Evolutionary conservation across 441 rosid genomes (phyloP), one percentile per base, ranked within the genome.

Genomic region (Melastoma candidum): DNA sequence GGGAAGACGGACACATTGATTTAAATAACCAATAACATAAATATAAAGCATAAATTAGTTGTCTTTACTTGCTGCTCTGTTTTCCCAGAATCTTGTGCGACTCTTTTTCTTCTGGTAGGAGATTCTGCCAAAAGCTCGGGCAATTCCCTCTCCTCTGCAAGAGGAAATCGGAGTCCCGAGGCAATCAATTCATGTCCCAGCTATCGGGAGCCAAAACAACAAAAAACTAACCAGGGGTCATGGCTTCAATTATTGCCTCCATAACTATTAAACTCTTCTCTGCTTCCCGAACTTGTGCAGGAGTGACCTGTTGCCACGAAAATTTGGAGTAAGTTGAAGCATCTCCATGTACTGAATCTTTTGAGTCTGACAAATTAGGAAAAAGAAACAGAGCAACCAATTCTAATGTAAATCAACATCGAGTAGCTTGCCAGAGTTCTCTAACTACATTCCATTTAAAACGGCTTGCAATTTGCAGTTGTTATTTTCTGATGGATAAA

Each of bases 81-180:
- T 69, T 83, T 86, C 46, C 97, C 92, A 65, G 93, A 88, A 29
- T 72, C 97, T 70, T 83, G 71, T 44, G 97, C 95, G 44, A 93
- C 54, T 71, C 95, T 83, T 81, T 73, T 89, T 58, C 99, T 82
- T 77, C 93, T 79, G 43, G 54, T 59, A 49, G 79, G 93, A 46
- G 96, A 88, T 76, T 86, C 95, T 7, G 97, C 95, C 70, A 93
- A 76, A 72, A 88, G 60, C 74, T 93, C 97, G 24, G 99, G 99
- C 71, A 75, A 74, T 81, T 88, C 95, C 66, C 90, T 84, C 72
- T 93, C 99, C 90, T 88, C 99, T 93, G 73, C 45, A 49, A 70
- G 62, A 44, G 57, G 61, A 64, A 41, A 44, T 44, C 54, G 10
- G 59, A 45, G 3, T 44, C 10, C 26, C 25, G 49, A 14, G 8